Evolutionary conservation across 208 protist genomes (phyloP).

Genomic region (Trypanosoma conorhini): DNA sequence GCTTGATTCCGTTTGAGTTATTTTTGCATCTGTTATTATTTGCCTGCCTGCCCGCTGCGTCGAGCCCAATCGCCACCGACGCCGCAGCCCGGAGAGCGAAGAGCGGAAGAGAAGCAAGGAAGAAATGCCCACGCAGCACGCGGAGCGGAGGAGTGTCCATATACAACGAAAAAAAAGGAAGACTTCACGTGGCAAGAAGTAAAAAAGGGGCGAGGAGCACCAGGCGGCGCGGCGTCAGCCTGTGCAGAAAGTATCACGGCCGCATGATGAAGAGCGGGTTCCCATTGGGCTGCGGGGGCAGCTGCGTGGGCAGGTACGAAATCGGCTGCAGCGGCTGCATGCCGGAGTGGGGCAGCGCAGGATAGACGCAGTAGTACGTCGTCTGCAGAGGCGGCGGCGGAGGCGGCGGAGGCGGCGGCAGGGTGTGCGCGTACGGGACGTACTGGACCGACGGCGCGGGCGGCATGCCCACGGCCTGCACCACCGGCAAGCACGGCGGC

Average conservation of each 20-base stretch:
- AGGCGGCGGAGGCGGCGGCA: not conserved
- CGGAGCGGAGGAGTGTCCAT: not conserved
- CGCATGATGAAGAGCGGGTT: not conserved
- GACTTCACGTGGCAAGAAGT: not conserved
- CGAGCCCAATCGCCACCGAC: not conserved
- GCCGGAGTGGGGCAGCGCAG: not conserved
- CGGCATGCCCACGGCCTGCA: conserved; percentile 1
- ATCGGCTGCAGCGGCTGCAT: conserved; percentile 2
- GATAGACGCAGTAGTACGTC: not conserved
- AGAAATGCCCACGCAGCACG: not conserved
- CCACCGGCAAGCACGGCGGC: not conserved
- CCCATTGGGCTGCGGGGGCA: not conserved
- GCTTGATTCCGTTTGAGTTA: not conserved
- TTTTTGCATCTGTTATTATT: not conserved
- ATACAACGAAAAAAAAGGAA: not conserved
- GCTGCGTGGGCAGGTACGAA: not conserved
- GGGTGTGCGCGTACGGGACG: not conserved
- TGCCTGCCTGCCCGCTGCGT: not conserved
- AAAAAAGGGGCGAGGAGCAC: not conserved
- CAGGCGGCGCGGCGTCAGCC: not conserved
- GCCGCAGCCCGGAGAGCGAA: not conserved
- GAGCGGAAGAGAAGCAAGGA: not conserved
- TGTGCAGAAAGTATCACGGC: not conserved
- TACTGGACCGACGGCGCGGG: not conserved
- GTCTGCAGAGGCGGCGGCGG: not conserved